These are phyloP conservation scores for Butyriboletus appendiculatus DNA, from an alignment of 1,284 basidiomycete genomes.

Conservation along the genomic window DNA sequence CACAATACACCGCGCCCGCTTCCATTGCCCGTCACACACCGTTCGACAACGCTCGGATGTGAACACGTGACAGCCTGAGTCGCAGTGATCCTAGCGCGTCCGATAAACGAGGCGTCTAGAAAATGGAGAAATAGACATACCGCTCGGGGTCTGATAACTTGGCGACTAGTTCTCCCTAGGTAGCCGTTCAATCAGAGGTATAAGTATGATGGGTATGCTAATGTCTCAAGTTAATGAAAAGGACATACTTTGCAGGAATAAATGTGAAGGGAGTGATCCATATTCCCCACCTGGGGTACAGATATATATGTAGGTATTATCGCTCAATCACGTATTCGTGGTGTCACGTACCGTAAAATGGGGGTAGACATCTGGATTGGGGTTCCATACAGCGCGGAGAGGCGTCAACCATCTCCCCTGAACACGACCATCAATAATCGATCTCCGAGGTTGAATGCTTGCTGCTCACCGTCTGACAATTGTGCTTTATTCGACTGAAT, in stretches of 20 bases:
- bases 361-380: constrained; percentile 74
- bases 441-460: too few relatives aligned
- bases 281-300: constrained; percentile 61
- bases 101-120: not conserved
- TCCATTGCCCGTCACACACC: constrained; percentile 72
- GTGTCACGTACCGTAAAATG: constrained; percentile 67
- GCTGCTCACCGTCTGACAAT: constrained; percentile 70
- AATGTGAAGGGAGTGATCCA: constrained; percentile 75
- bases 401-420: constrained; percentile 80
- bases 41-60: constrained; percentile 72
- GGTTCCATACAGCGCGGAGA: constrained; percentile 72
- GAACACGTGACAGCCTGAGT: constrained; percentile 84
- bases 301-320: not conserved
- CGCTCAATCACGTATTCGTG: not conserved
- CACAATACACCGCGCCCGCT: constrained; percentile 80
- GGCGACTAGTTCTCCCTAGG: constrained; percentile 65
- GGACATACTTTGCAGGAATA: constrained; percentile 62
- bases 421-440: not conserved
- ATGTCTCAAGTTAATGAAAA: not conserved
- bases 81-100: constrained; percentile 63
- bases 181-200: not conserved
- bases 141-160: constrained; percentile 55
- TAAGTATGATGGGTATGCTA: not conserved
- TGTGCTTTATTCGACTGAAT: constrained; percentile 61
- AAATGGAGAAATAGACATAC: constrained; percentile 39